phyloP scores from a whole-genome alignment of 164 flowering plant genomes.

The Vitis labrusca region DNA sequence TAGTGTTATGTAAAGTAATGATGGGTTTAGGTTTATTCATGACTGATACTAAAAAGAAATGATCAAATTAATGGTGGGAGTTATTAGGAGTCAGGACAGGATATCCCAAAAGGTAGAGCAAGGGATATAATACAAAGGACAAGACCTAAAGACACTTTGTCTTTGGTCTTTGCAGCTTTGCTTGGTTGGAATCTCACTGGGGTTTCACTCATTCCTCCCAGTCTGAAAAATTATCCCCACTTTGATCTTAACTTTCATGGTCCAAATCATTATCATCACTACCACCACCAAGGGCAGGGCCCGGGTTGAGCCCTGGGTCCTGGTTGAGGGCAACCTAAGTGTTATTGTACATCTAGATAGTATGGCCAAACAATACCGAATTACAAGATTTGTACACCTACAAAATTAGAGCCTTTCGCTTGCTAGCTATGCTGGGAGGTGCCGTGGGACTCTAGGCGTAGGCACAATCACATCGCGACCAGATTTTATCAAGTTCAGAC shows the following conservation, averaged over 20 bases:
- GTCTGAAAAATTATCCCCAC: not conserved
- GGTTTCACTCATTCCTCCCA: conserved; percentile 9
- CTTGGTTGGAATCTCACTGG: conserved; percentile 12
- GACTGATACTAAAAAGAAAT: not conserved
- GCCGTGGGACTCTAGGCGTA: conserved; percentile 64
- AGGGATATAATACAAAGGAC: conserved; percentile 9
- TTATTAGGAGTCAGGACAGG: not conserved
- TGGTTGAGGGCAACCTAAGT: not conserved
- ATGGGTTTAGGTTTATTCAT: not conserved
- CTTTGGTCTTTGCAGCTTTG: conserved; percentile 8
- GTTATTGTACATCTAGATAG: not conserved
- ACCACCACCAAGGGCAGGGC: not conserved
- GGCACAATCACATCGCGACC: conserved; percentile 56
- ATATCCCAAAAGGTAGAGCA: conserved; percentile 19
- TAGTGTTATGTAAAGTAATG: not conserved
- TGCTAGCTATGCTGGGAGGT: conserved; percentile 13
- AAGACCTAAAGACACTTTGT: conserved; percentile 2
- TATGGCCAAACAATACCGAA: not conserved
- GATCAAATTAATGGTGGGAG: conserved; percentile 12
- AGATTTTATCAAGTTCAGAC: conserved; percentile 31
- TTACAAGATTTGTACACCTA: not conserved
- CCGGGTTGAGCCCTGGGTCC: not conserved
- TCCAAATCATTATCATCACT: conserved; percentile 7
- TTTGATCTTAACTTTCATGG: conserved; percentile 4
- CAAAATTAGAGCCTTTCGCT: not conserved